phyloP scores from a whole-genome alignment of 2,329 filamentous ascomycete genomes.

The Bipolaris victoriae region DNA sequence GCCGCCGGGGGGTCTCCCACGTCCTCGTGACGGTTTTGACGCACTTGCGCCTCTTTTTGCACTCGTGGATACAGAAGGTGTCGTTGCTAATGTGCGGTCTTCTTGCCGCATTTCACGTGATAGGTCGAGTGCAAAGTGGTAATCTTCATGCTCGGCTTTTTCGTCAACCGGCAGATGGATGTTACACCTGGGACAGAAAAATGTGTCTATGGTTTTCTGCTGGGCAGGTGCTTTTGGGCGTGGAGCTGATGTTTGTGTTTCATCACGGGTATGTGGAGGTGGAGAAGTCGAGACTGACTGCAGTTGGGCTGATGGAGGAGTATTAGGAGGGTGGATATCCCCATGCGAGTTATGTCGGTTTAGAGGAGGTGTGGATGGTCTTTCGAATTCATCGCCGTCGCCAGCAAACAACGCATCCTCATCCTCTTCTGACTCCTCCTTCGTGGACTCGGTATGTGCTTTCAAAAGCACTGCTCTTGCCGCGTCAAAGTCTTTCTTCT shows the following conservation, averaged over 20 bases:
- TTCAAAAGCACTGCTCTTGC: conserved; percentile 39
- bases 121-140: conserved; percentile 91
- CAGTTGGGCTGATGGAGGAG: conserved; percentile 46
- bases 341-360: conserved; percentile 16
- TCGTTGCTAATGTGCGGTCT: conserved; percentile 26
- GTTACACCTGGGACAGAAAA: conserved; percentile 70
- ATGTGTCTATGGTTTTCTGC: conserved; percentile 42
- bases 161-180: conserved; percentile 64
- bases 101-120: conserved; percentile 62
- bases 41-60: conserved; percentile 13
- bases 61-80: background rate
- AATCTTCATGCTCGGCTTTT: conserved; percentile 82
- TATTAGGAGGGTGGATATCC: conserved; percentile 20
- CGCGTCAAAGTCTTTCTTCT: conserved; percentile 43
- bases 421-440: conserved; percentile 33
- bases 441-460: conserved; percentile 36
- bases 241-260: conserved; percentile 1
- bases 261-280: conserved; percentile 11
- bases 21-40: conserved; percentile 35
- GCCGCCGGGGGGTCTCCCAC: conserved; percentile 48
- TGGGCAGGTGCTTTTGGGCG: conserved; percentile 11
- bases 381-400: conserved; percentile 19
- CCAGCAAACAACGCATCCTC: conserved; percentile 23
- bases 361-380: conserved; percentile 23
- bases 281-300: conserved; percentile 11